phyloP scores from a whole-genome alignment of 164 flowering plant genomes.

The Kalanchoe fedtschenkoi region DNA sequence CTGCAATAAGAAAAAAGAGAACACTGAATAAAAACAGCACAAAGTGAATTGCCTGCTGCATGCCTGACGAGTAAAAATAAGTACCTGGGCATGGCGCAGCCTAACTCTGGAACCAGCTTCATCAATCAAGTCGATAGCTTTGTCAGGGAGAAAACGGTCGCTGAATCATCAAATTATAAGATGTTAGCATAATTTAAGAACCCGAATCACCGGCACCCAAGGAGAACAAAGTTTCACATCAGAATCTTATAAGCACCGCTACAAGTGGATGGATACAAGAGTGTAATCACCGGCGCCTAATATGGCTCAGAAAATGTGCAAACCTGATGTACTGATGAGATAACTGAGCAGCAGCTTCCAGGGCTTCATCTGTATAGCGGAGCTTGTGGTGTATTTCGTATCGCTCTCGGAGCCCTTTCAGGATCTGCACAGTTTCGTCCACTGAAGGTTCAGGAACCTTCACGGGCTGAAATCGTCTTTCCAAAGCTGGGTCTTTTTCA shows the following conservation, averaged over 20 bases:
- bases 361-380: conserved; percentile 6
- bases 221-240: not conserved
- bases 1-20: conserved; percentile 20
- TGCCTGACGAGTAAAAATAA: not conserved
- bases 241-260: not conserved
- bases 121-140: conserved; percentile 15
- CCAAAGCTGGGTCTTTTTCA: conserved; percentile 17
- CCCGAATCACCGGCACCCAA: not conserved
- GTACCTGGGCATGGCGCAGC: conserved; percentile 1
- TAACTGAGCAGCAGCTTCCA: conserved; percentile 12
- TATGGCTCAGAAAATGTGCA: too few relatives aligned
- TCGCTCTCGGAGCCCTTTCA: conserved; percentile 8
- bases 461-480: conserved; percentile 13
- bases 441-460: conserved; percentile 16
- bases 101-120: conserved; percentile 13
- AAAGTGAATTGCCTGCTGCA: not conserved
- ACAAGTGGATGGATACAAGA: not conserved
- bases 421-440: conserved; percentile 10
- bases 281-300: too few relatives aligned
- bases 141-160: conserved; percentile 13
- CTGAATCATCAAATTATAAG: not conserved
- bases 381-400: conserved; percentile 15
- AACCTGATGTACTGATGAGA: conserved; percentile 13
- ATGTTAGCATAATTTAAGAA: not conserved
- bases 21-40: not conserved